Evolutionary conservation across 1,284 basidiomycete genomes (phyloP).

Genomic region (Microbotryum saponariae): DNA sequence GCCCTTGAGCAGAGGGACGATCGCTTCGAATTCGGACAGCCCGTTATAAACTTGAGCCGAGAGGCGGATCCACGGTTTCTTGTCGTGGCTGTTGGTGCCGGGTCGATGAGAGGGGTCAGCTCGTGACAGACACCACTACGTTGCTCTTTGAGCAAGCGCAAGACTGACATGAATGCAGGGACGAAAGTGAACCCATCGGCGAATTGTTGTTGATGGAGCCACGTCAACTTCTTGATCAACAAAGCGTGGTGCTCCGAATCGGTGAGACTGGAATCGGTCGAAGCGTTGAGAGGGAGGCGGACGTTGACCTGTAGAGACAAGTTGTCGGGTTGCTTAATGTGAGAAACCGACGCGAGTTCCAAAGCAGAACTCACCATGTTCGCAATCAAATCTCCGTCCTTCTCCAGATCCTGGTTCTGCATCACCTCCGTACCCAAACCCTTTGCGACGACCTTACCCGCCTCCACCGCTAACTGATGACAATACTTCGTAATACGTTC

Average conservation of each 20-base stretch:
- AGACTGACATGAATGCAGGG: constrained; percentile 6
- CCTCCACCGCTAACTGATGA: constrained; percentile 26
- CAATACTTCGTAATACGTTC: constrained; percentile 29
- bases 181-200: neutral
- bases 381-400: constrained; percentile 27
- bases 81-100: constrained; percentile 29
- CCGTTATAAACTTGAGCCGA: constrained; percentile 31
- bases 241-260: neutral
- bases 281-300: constrained; percentile 17
- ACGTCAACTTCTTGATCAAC: neutral
- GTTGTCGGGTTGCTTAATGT: neutral
- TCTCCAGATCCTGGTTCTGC: constrained; percentile 18
- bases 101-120: no score
- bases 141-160: neutral
- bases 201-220: neutral
- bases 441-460: constrained; percentile 25
- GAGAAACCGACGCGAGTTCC: neutral
- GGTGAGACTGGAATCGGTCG: neutral
- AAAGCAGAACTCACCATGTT: constrained; percentile 32
- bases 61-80: constrained; percentile 30
- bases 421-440: constrained; percentile 27
- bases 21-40: constrained; percentile 40
- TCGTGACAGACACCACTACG: no score
- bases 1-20: constrained; percentile 36
- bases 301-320: constrained; percentile 29